A percentile compares a stretch with the other conserved stretches of the same genome.
These are phyloP conservation scores for Turnera subulata DNA, from an alignment of 345 rosid genomes.

Conservation along the genomic window DNA sequence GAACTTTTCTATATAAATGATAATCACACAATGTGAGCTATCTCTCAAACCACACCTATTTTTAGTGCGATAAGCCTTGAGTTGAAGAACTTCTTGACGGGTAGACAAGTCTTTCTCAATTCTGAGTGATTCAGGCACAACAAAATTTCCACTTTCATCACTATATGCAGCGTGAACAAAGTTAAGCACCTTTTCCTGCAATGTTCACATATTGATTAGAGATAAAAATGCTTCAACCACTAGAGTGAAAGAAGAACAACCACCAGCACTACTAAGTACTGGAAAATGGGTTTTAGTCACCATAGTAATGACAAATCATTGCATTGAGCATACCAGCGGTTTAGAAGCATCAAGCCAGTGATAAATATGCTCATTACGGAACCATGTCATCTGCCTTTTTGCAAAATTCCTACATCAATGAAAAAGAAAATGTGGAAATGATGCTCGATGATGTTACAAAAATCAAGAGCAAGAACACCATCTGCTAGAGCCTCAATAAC, in stretches of 20 bases:
- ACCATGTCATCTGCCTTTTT: slow-evolving; percentile 95
- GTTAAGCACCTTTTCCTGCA: slow-evolving; percentile 67
- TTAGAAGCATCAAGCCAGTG: slow-evolving; percentile 90
- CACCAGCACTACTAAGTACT: background rate
- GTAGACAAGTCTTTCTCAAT: slow-evolving; percentile 51
- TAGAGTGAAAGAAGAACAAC: background rate
- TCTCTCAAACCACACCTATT: slow-evolving; percentile 46
- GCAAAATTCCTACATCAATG: slow-evolving; percentile 51
- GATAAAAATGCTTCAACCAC: background rate
- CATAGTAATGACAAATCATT: background rate
- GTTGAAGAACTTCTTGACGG: slow-evolving; percentile 46
- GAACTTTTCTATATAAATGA: background rate
- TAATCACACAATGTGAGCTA: background rate
- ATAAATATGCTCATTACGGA: slow-evolving; percentile 72
- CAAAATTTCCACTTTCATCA: slow-evolving; percentile 36
- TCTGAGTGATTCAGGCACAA: slow-evolving; percentile 52
- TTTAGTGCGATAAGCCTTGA: slow-evolving; percentile 59
- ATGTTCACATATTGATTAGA: background rate
- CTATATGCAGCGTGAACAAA: slow-evolving; percentile 58
- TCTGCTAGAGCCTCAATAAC: no score
- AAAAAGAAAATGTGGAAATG: background rate
- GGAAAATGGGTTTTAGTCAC: background rate
- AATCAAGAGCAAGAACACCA: no score
- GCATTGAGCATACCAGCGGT: slow-evolving; percentile 55
- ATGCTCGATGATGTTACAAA: no score